Conservation (phyloP, 805 yeast genomes). For the Candida namnaoensis region DNA sequence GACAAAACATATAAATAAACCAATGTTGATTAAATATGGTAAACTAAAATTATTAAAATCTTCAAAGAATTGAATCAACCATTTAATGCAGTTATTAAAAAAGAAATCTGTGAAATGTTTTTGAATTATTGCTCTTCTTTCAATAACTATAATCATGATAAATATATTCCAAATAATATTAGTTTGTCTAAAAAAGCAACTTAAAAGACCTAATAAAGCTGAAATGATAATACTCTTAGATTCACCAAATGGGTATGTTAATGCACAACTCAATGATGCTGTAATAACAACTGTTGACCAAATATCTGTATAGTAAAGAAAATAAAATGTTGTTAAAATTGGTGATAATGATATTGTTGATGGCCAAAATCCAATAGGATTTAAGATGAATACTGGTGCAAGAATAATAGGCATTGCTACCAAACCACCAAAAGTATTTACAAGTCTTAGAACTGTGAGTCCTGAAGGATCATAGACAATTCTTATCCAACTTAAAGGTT, state of each 20-base stretch:
- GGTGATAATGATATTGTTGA: constrained; percentile 50
- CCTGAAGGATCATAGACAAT: constrained; percentile 16
- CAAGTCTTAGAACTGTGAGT: constrained; percentile 34
- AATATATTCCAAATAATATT: constrained; percentile 82
- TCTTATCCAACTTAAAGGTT: constrained; percentile 10
- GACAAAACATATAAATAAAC: constrained; percentile 48
- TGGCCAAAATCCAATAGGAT: constrained; percentile 35
- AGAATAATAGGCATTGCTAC: constrained; percentile 40
- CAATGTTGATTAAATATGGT: constrained; percentile 48
- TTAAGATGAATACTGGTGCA: constrained; percentile 27
- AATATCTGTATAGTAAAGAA: constrained; percentile 84
- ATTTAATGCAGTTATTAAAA: constrained; percentile 29
- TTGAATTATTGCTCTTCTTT: constrained; percentile 34
- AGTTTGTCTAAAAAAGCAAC: constrained; percentile 82
- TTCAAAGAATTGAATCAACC: constrained; percentile 25
- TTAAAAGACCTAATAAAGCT: constrained; percentile 47
- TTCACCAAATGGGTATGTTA: constrained; percentile 28
- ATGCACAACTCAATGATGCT: constrained; percentile 39
- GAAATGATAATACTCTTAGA: constrained; percentile 30
- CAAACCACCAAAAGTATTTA: constrained; percentile 63
- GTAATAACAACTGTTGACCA: constrained; percentile 78
- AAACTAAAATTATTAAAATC: constrained; percentile 23
- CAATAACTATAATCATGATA: constrained; percentile 45
- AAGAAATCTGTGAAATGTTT: constrained; percentile 27
- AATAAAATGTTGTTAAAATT: constrained; percentile 60